Base-by-base conservation (phyloP, 345 rosid genomes). In the Pugionium cornutum region DNA sequence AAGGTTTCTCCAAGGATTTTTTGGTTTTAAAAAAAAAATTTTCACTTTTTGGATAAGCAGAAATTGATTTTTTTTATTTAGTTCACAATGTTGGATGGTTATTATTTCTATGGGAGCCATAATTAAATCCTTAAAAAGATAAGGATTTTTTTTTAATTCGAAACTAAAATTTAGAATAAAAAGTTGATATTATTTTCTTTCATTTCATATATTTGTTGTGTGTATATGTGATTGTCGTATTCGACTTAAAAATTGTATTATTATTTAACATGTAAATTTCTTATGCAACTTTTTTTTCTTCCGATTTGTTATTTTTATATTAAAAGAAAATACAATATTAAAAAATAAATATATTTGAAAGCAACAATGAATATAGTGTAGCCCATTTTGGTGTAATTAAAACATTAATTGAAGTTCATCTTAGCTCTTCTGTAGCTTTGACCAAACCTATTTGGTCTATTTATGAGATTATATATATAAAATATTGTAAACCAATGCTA, bases 361-460 rank as follows among this genome's bases (percentile, higher is more conserved):
- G 49, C 46, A 51, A 52, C 42, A 72, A 53, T 48, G 4, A 28
- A 31, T 27, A 18, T 6, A 11, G 5, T 27, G 28, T 30, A 45
- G 43, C 40, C 11, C 57, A 62, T 30, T 37, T 46, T 62, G 50
- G 57, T 54, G 42, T 18, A 51, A 54, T 35, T 51, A 44, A 52
- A 66, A 45, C 35, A 59, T 52, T 29, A 36, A 49, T 2, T 50
- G 42, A 45, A 26, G 48, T 57, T 49, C 53, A 37, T 64, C 28
- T 64, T 36, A 33, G 34, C 70, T 56, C 42, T 37, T 63, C 25
- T 58, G 54, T 65, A 57, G 7, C 43, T 44, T 66, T 66, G 62
- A 73, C 58, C 63, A 58, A 52, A 4, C 72, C 36, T 42, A 30
- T 27, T 26, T 64, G 26, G 44, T 70, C 10, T 37, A 7, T 30